Conservation (phyloP, 2,329 filamentous ascomycete species). For the Penicillium sp. region DNA sequence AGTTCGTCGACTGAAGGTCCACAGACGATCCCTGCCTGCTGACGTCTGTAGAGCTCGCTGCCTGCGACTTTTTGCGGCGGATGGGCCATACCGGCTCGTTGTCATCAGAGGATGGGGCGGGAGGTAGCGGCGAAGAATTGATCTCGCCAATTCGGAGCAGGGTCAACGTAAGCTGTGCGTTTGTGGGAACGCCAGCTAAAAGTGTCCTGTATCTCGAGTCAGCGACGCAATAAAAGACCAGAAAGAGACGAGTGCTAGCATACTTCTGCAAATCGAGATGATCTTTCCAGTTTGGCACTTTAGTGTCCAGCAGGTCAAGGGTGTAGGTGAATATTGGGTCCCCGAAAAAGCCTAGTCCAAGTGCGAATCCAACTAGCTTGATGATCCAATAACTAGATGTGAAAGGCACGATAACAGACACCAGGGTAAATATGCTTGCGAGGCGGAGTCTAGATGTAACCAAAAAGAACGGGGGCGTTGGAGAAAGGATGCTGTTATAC, state of each 20-base stretch:
- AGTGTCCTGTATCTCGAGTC: constrained; percentile 45
- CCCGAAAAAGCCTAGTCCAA: constrained; percentile 69
- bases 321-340: constrained; percentile 60
- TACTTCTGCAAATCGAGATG: constrained; percentile 62
- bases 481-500: constrained; percentile 46
- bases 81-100: constrained; percentile 26
- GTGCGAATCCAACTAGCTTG: constrained; percentile 57
- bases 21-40: constrained; percentile 37
- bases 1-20: background rate
- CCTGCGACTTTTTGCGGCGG: constrained; percentile 42
- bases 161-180: constrained; percentile 73
- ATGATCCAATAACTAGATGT: constrained; percentile 53
- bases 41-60: constrained; percentile 42
- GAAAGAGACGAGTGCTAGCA: background rate
- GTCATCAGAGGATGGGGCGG: constrained; percentile 42
- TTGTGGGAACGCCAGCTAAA: constrained; percentile 73
- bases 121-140: constrained; percentile 69
- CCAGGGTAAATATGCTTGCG: constrained; percentile 45
- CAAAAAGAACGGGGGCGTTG: constrained; percentile 54
- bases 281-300: constrained; percentile 64
- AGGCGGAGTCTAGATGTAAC: constrained; percentile 48
- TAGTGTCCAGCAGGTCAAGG: constrained; percentile 42
- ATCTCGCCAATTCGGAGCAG: constrained; percentile 72
- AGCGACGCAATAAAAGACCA: background rate
- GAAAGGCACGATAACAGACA: constrained; percentile 48